A percentile compares a stretch with the other conserved stretches of the same genome.
Evolutionary conservation across 495 filamentous ascomycete genomes (phyloP).

Genomic region (Talaromyces nanjingensis): DNA sequence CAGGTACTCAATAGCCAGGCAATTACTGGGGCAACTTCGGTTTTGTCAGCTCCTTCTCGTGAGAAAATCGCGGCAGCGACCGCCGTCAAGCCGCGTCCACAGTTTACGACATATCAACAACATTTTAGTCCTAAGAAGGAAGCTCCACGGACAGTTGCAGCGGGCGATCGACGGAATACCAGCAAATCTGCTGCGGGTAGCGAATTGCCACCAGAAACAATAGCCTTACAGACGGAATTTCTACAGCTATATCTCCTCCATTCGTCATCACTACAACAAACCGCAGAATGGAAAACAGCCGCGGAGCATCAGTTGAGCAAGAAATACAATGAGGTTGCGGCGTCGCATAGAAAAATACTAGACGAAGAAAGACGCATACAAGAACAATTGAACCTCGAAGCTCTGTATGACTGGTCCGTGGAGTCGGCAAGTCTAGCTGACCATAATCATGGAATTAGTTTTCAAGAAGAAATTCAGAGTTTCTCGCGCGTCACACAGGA

Average conservation of each 20-base stretch:
- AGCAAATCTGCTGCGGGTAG: slow-evolving; percentile 5
- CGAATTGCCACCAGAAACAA: slow-evolving; percentile 46
- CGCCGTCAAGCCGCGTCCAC: slow-evolving; percentile 32
- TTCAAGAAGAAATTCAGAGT: slow-evolving; percentile 35
- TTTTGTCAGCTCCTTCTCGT: not conserved
- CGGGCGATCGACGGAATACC: slow-evolving; percentile 7
- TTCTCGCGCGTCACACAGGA: slow-evolving; percentile 39
- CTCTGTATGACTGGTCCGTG: slow-evolving; percentile 31
- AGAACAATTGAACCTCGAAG: slow-evolving; percentile 31
- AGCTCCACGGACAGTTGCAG: slow-evolving; percentile 42
- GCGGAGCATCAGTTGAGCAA: slow-evolving; percentile 26
- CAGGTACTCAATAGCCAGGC: slow-evolving; percentile 19
- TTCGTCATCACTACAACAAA: slow-evolving; percentile 28
- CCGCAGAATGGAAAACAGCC: slow-evolving; percentile 29
- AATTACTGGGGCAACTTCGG: not conserved
- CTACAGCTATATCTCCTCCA: slow-evolving; percentile 67
- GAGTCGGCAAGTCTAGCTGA: slow-evolving; percentile 21
- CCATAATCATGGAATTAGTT: slow-evolving; percentile 20
- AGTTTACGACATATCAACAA: slow-evolving; percentile 63
- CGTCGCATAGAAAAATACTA: slow-evolving; percentile 25
- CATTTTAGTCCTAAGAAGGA: slow-evolving; percentile 64
- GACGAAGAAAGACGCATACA: slow-evolving; percentile 33
- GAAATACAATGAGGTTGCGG: slow-evolving; percentile 33
- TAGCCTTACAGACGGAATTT: slow-evolving; percentile 62
- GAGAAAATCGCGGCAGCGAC: slow-evolving; percentile 13